These are phyloP conservation scores for Lactifluus subvellereus DNA, from an alignment of 768 basidiomycete species.

Conservation along the genomic window DNA sequence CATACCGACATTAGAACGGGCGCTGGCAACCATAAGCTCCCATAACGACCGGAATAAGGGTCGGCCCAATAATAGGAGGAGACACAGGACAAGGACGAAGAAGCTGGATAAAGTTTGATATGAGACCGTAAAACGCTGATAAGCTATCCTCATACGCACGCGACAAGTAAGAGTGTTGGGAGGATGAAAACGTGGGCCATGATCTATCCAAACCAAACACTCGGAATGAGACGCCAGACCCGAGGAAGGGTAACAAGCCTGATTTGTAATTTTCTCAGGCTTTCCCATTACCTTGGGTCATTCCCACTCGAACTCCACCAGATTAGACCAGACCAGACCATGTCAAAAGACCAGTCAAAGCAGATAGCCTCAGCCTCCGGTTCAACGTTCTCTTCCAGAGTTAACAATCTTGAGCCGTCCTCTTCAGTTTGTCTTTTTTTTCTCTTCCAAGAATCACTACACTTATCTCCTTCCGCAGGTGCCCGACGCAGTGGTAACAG, in stretches of 20 bases:
- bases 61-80: conserved; percentile 61
- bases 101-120: conserved; percentile 32
- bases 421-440: conserved; percentile 3
- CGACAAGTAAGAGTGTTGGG: background rate
- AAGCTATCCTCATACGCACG: background rate
- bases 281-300: conserved; percentile 3
- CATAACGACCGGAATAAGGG: conserved; percentile 41
- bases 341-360: background rate
- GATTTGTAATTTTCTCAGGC: conserved; percentile 5
- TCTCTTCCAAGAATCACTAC: background rate
- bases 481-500: conserved; percentile 19
- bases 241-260: background rate
- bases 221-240: background rate
- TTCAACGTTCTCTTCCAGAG: background rate
- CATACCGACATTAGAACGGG: conserved; percentile 28
- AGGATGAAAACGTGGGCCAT: conserved; percentile 1
- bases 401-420: background rate
- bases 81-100: conserved; percentile 52
- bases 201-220: background rate
- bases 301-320: background rate
- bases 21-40: conserved; percentile 39
- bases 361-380: background rate
- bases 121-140: background rate
- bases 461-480: conserved; percentile 6
- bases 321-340: background rate